These are phyloP conservation scores for Metarhizium anisopliae DNA, from an alignment of 2,329 filamentous ascomycete genomes.

Conservation along the genomic window DNA sequence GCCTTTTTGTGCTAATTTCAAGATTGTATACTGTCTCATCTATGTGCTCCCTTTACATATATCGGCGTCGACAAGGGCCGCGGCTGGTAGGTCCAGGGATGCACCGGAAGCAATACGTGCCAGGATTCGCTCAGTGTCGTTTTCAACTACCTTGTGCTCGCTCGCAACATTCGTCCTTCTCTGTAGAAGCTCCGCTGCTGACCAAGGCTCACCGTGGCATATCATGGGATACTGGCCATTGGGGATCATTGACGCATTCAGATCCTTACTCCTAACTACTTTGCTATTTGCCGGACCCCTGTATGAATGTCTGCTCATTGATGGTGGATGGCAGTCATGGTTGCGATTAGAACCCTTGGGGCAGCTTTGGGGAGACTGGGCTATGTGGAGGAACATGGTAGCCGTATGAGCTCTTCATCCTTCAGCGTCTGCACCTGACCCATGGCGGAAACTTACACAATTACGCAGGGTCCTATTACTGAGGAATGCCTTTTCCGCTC, in stretches of 20 bases:
- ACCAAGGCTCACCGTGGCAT: slow-evolving; percentile 34
- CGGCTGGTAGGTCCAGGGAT: slow-evolving; percentile 71
- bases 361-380: slow-evolving; percentile 63
- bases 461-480: slow-evolving; percentile 66
- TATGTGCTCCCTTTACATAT: slow-evolving; percentile 92
- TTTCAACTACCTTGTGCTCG: slow-evolving; percentile 64
- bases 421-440: neutral
- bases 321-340: slow-evolving; percentile 62
- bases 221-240: slow-evolving; percentile 76
- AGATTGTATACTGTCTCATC: slow-evolving; percentile 71
- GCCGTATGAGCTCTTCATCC: slow-evolving; percentile 47
- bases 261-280: slow-evolving; percentile 60
- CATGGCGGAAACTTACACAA: neutral
- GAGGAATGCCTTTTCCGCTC: slow-evolving; percentile 94
- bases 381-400: slow-evolving; percentile 77
- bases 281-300: slow-evolving; percentile 78
- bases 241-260: slow-evolving; percentile 53
- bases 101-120: slow-evolving; percentile 82
- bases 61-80: slow-evolving; percentile 69
- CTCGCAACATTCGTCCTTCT: slow-evolving; percentile 59
- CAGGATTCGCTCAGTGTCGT: slow-evolving; percentile 69
- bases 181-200: neutral
- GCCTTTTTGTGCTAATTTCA: neutral
- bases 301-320: slow-evolving; percentile 68
- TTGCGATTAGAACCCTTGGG: slow-evolving; percentile 42